Base-by-base conservation (phyloP, 805 yeast genomes). In the Wickerhamomyces pijperi region DNA sequence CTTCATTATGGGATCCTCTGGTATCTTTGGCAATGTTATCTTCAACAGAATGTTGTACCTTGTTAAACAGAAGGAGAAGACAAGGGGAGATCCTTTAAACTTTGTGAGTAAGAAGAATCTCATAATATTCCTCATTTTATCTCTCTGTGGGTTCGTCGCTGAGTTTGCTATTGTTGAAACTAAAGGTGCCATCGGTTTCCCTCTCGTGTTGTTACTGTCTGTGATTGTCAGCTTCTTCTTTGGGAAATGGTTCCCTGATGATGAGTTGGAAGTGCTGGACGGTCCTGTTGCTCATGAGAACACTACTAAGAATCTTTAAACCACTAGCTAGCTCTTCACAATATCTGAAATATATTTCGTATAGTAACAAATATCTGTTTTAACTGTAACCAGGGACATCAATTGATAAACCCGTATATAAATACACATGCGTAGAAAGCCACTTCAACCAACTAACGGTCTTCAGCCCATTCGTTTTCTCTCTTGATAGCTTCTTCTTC, bases 381-480 rank as follows among this genome's bases (percentile, higher is more conserved):
- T n/a, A n/a, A n/a, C n/a, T n/a, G n/a, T n/a, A n/a, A n/a, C n/a
- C n/a, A n/a, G n/a, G n/a, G n/a, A n/a, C n/a, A n/a, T n/a, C n/a
- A n/a, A n/a, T n/a, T n/a, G n/a, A n/a, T n/a, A n/a, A n/a, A n/a
- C n/a, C n/a, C 36, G 17, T 36, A 28, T 36, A 23, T n/a, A n/a
- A n/a, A n/a, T n/a, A n/a, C n/a, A n/a, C n/a, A n/a, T n/a, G n/a
- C n/a, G n/a, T n/a, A n/a, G n/a, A n/a, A n/a, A n/a, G n/a, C n/a
- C n/a, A n/a, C n/a, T n/a, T n/a, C n/a, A n/a, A n/a, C n/a, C n/a
- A n/a, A n/a, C n/a, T n/a, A 80, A 58, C 90, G 81, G 55, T 82
- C 90, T 55, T 82, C 92, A 19, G 94, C 94, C 94, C 94, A 83
- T 59, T 83, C 94, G 53, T 83, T 83, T 59, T 83, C 94, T 60